Evolutionary conservation across 441 rosid species (phyloP).

Genomic region (Corymbia calophylla): DNA sequence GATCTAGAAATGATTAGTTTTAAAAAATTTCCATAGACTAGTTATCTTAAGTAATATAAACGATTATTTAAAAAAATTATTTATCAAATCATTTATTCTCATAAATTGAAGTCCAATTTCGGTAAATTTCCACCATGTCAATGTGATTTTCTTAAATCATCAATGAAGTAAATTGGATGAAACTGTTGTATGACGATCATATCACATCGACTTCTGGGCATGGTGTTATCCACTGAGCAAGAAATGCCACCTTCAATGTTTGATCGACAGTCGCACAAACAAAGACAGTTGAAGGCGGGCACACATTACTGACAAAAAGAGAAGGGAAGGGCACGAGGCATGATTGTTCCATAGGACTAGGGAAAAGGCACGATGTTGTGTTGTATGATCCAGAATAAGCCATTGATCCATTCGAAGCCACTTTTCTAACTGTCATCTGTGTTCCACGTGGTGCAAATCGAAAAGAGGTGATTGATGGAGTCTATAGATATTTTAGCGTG

Average conservation of each 20-base stretch:
- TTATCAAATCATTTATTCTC: not conserved
- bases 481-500: no score
- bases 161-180: not conserved
- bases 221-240: not conserved
- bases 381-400: not conserved
- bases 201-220: not conserved
- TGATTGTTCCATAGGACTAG: not conserved
- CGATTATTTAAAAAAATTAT: not conserved
- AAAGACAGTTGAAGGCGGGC: not conserved
- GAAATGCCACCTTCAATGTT: not conserved
- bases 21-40: no score
- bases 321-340: not conserved
- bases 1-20: no score
- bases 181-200: not conserved
- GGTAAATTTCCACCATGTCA: not conserved
- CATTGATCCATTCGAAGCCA: not conserved
- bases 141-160: not conserved
- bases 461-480: no score
- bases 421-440: not conserved
- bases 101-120: not conserved
- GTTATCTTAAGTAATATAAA: no score
- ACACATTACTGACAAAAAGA: no score
- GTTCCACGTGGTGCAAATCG: not conserved
- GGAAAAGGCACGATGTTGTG: not conserved
- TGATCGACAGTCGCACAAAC: not conserved